Conservation (phyloP, 176 grass and related monocot genomes). For the Luzula sylvatica region DNA sequence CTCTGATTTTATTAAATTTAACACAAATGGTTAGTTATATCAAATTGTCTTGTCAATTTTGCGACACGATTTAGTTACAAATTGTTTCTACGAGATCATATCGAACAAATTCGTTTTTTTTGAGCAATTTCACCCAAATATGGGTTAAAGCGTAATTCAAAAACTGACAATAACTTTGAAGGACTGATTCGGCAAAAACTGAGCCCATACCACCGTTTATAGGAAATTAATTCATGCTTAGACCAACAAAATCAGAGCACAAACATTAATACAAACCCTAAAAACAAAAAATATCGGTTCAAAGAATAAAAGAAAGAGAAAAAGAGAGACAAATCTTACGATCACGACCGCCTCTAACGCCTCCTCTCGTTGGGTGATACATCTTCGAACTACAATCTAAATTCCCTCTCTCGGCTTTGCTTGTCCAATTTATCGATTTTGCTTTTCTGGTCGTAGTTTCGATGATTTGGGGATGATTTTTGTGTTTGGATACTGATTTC, state of each 20-base stretch:
- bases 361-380: slow-evolving; percentile 95
- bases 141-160: too few species aligned
- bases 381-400: slow-evolving; percentile 13
- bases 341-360: slow-evolving; percentile 90
- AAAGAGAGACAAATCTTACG: slow-evolving; percentile 33
- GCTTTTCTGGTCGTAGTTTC: not conserved
- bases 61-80: too few species aligned
- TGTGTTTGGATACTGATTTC: not conserved
- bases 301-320: not conserved
- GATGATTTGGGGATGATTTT: not conserved
- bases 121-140: too few species aligned
- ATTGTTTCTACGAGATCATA: too few species aligned
- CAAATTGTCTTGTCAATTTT: too few species aligned
- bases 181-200: too few species aligned
- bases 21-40: not conserved
- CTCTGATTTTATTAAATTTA: slow-evolving; percentile 32
- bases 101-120: too few species aligned
- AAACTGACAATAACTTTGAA: too few species aligned
- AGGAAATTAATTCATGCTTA: too few species aligned
- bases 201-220: too few species aligned
- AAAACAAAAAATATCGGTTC: not conserved
- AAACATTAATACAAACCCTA: too few species aligned
- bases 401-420: not conserved
- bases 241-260: too few species aligned
- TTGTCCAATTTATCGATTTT: not conserved